Percentiles rank a stretch among this genome's conserved stretches.
Evolutionary conservation across 495 filamentous ascomycete species (phyloP).

Genomic region (Annulohypoxylon moriforme): DNA sequence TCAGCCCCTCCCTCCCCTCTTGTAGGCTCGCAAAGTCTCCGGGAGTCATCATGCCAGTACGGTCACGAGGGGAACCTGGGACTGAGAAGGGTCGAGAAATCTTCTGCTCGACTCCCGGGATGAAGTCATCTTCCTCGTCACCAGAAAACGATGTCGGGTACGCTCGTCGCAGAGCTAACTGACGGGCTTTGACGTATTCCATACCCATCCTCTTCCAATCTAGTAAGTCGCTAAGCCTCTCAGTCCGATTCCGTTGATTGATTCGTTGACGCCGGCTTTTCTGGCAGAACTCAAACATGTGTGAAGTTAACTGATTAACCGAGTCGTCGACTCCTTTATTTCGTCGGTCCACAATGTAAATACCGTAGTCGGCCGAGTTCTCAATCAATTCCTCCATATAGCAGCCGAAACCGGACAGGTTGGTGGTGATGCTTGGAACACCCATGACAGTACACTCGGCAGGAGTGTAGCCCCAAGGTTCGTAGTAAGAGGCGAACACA

Average conservation of each 20-base stretch:
- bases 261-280: constrained; percentile 97
- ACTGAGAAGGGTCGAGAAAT: constrained; percentile 92
- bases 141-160: constrained; percentile 87
- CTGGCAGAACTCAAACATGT: constrained; percentile 94
- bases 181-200: constrained; percentile 98
- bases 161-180: constrained; percentile 89
- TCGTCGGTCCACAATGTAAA: constrained; percentile 97
- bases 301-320: constrained; percentile 90
- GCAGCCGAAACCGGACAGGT: constrained; percentile 96
- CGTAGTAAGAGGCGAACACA: constrained; percentile 97
- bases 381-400: constrained; percentile 99
- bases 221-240: constrained; percentile 90
- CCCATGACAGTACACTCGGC: constrained; percentile 99
- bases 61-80: constrained; percentile 89
- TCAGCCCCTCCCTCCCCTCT: constrained; percentile 91
- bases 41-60: constrained; percentile 98
- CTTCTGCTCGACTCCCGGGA: constrained; percentile 90
- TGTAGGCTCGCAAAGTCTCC: constrained; percentile 97
- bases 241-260: constrained; percentile 98
- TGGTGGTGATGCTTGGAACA: constrained; percentile 97
- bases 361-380: constrained; percentile 96
- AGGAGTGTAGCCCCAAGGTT: constrained; percentile 98
- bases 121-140: constrained; percentile 83
- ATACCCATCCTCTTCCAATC: constrained; percentile 99
- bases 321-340: constrained; percentile 97